phyloP scores from a whole-genome alignment of 345 rosid genomes.

The Pseudoturritis turrita region DNA sequence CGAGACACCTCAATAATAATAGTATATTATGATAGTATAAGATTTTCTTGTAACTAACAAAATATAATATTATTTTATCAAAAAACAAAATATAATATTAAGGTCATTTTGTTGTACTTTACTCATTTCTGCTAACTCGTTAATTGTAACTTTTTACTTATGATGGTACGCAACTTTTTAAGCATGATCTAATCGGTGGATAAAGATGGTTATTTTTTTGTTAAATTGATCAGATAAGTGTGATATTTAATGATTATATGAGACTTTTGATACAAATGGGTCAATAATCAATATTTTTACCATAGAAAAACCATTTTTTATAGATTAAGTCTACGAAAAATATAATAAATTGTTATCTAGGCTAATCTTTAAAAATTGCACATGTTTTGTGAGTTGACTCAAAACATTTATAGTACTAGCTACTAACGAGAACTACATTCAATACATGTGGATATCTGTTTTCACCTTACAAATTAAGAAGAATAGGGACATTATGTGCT shows the following conservation, averaged over 20 bases:
- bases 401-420: neutral
- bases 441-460: neutral
- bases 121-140: neutral
- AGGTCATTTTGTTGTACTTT: neutral
- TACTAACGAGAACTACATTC: neutral
- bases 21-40: neutral
- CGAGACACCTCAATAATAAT: constrained; percentile 6
- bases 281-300: neutral
- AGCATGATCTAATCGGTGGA: neutral
- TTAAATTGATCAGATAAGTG: neutral
- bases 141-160: neutral
- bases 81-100: neutral
- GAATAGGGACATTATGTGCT: neutral
- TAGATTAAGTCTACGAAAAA: neutral
- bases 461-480: neutral
- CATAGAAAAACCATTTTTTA: neutral
- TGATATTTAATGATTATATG: neutral
- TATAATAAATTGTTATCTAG: neutral
- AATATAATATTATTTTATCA: neutral
- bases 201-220: neutral
- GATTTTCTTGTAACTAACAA: neutral
- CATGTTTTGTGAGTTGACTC: neutral
- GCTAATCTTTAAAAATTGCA: neutral
- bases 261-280: neutral
- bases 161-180: neutral